Base-by-base conservation (phyloP, 129 eudicot genomes). In the Ambrosia trifida region DNA sequence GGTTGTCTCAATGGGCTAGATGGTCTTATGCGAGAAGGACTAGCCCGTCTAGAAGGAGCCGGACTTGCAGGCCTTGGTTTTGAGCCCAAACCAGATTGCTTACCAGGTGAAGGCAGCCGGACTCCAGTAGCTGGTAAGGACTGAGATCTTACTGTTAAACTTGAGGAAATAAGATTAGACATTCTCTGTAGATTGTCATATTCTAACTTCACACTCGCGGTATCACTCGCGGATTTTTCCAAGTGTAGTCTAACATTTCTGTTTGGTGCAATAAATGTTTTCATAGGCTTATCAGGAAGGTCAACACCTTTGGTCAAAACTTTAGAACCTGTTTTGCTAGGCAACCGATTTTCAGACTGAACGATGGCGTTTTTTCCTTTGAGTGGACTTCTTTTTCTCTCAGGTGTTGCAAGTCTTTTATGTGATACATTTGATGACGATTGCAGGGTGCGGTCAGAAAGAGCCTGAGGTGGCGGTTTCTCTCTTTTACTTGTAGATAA, bases 351-450 rank as follows among this genome's bases (percentile, higher is more conserved):
- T 83, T 95, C 96, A 6, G 89, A 84, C 51, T 82, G 92, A 70
- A 82, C 81, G 66, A 61, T 40, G 11, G 74, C 60, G 36, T 84
- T 82, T 74, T 86, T 93, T 33, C 96, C 96, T 64, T 89, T 94
- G 4, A 87, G 83, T 14, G 97, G 99, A 59, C 91, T 95, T 59
- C 91, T 78, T 86, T 82, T 89, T 66, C 96, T 89, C 91, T 93
- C 98, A 7, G 96, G 74, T 36, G 81, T 63, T 52, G 72, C 81
- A n/a, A 76, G 80, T 71, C 78, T 84, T 63, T 72, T 84, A 10
- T 79, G 91, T 33, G 89, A 76, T 68, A 79, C 82, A 78, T 95
- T 90, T 53, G 91, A 82, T 3, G 91, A 85, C 12, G 86, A 66
- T 65, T 80, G 86, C 82, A 89, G 64, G 59, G 91, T 83, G 9